These are phyloP conservation scores for Nothophaeocryptopus gaeumannii DNA, from an alignment of 2,329 filamentous ascomycete species.

Conservation along the genomic window DNA sequence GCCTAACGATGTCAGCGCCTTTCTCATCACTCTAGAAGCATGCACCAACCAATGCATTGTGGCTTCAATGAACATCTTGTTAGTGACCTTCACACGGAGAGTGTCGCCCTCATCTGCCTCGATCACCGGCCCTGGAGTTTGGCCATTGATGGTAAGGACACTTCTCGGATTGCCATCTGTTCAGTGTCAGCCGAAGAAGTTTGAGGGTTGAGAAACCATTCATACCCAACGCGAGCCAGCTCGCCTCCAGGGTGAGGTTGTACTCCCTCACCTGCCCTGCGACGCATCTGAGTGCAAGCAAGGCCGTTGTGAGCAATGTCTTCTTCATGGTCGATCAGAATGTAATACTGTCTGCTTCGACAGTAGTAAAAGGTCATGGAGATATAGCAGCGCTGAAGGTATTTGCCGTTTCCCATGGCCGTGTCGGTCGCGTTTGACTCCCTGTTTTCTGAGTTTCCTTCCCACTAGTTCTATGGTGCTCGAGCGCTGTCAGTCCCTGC, in stretches of 20 bases:
- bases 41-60: constrained; percentile 17
- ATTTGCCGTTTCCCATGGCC: no score
- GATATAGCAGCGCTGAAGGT: no score
- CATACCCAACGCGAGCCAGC: constrained; percentile 14
- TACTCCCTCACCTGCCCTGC: constrained; percentile 15
- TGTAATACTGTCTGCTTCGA: no score
- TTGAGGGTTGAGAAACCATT: no score
- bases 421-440: no score
- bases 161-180: constrained; percentile 16
- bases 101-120: constrained; percentile 47
- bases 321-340: no score
- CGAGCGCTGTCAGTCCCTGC: no score
- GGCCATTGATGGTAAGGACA: constrained; percentile 36
- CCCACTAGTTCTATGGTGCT: no score
- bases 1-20: neutral
- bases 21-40: neutral
- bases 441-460: no score
- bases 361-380: no score
- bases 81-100: constrained; percentile 43
- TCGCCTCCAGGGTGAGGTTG: constrained; percentile 20
- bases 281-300: no score
- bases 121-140: constrained; percentile 46
- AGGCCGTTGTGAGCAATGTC: no score
- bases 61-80: constrained; percentile 32
- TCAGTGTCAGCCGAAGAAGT: neutral